Evolutionary conservation across 2,329 filamentous ascomycete genomes (phyloP), one percentile per base, ranked within the genome.

Genomic region (Cytospora piceicola): DNA sequence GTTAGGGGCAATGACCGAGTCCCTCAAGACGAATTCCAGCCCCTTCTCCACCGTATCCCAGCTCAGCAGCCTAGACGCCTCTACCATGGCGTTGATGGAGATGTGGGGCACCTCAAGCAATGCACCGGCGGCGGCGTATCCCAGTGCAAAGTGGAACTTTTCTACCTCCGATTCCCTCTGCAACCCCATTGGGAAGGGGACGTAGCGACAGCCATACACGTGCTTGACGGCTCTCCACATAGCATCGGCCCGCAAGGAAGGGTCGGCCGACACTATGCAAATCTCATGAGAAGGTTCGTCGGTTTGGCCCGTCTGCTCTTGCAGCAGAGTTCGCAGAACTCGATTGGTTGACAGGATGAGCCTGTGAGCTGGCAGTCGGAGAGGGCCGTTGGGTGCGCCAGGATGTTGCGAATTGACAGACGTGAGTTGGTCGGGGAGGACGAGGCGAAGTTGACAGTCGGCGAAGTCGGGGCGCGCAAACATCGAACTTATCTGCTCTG

Each of bases 21-120:
- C 71, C 67, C 24, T 42, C 67, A 90, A 74, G 1, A 82, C 82
- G 72, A 89, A 90, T n/a, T 82, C 82, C 15, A 92, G 74, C 2
- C 82, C 85, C 22, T 79, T 80, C 70, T 90, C 86, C 17, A 91
- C 70, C 0, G 85, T 90, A 61, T 86, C 80, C 88, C 88, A 91
- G 67, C 80, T 81, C 52, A 91, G 72, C 5, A 87, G 79, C 61
- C 82, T 80, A 42, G 82, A 79, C 1, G 87, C 87, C 67, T 90
- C 81, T 57, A 87, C 83, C 30, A 89, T 77, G 42, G 88, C 89
- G 42, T 86, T 83, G 55, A 80, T 75, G 14, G 84, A 78, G 30
- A 91, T 81, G 29, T 82, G 80, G 2, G 78, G 79, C 72, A 89
- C 83, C 51, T 80, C 78, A 20, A 92, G 78, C 49, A 86, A 77